Evolutionary conservation across 495 filamentous ascomycete genomes (phyloP), one percentile per base, ranked within the genome.

Genomic region (Penicillium crystallinum): DNA sequence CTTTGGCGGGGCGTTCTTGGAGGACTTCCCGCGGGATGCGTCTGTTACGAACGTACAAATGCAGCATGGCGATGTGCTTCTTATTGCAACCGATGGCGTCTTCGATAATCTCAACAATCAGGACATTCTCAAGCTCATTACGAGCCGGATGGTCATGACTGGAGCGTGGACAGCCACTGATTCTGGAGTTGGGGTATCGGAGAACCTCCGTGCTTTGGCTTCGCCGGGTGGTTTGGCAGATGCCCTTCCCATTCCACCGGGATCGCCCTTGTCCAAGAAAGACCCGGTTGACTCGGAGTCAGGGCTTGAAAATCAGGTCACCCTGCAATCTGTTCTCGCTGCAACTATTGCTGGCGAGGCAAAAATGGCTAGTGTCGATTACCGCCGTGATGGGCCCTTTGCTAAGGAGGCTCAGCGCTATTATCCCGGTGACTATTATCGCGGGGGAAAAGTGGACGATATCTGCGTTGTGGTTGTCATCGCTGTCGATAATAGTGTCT

Each of bases 91-190:
- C 6, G 93, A 98, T 63, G 93, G 93, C 4, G 89, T 97, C 4
- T 96, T 91, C 83, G 93, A 98, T 66, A 98, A 98, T 60, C 76
- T 98, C n/a, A 90, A 86, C 56, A 84, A 89, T 56, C 85, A 91
- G 61, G 89, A 97, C 55, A 83, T 93, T 22, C 78, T 98, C 14
- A 81, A 83, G 43, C 80, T 93, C 48, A 82, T 90, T 25, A 91
- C 85, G 43, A 74, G 79, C 29, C 72, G 83, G 6, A 96, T 97
- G 91, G 66, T 80, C 7, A 69, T 70, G 21, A 72, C 75, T 17
- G 84, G 84, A 6, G 93, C 88, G 1, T 97, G 91, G 91, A 67
- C 64, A n/a, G 75, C 75, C 56, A 75, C 58, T 3, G 77, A 78
- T 4, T 68, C 74, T 0, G 75, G 81, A 15, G 76, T 90, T 29